Conservation (phyloP, 176 grass and related monocot species). For the Aegilops longissima region DNA sequence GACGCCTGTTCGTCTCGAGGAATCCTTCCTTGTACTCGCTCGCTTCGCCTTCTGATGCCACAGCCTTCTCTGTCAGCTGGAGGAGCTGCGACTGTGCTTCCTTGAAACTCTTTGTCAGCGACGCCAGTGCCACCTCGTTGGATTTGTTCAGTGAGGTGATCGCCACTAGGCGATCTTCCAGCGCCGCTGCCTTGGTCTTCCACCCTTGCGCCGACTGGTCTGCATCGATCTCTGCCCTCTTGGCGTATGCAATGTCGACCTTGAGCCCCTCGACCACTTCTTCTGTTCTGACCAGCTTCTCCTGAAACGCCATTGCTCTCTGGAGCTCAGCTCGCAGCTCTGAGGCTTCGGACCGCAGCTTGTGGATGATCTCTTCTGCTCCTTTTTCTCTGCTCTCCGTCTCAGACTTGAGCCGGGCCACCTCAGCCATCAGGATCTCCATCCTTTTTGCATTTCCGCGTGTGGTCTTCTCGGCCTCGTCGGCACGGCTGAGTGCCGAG, state of each 20-base stretch:
- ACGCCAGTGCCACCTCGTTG: slow-evolving; percentile 39
- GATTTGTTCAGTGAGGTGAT: slow-evolving; percentile 32
- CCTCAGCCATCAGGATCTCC: slow-evolving; percentile 38
- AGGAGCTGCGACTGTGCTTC: slow-evolving; percentile 42
- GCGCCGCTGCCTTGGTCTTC: slow-evolving; percentile 40
- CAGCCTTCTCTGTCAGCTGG: slow-evolving; percentile 34
- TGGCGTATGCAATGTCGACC: slow-evolving; percentile 58
- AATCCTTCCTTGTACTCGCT: slow-evolving; percentile 41
- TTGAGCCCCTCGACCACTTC: slow-evolving; percentile 44
- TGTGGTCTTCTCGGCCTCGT: slow-evolving; percentile 41
- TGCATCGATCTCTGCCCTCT: slow-evolving; percentile 58
- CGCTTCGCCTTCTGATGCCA: slow-evolving; percentile 44
- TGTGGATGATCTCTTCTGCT: slow-evolving; percentile 29
- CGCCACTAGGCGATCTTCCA: slow-evolving; percentile 38
- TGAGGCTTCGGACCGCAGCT: background rate
- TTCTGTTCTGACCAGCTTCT: slow-evolving; percentile 44
- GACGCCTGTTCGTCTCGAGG: slow-evolving; percentile 30
- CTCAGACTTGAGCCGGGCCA: slow-evolving; percentile 36
- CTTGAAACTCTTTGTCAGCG: slow-evolving; percentile 40
- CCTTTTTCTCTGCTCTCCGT: background rate
- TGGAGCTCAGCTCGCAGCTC: slow-evolving; percentile 48
- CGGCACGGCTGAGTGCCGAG: slow-evolving; percentile 32
- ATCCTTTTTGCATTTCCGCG: slow-evolving; percentile 44
- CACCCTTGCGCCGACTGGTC: slow-evolving; percentile 42
- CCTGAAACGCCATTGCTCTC: slow-evolving; percentile 43